A percentile compares a stretch with the other conserved stretches of the same genome.
Evolutionary conservation across 106 monocot genomes (phyloP).

Genomic region (Chionographis japonica): DNA sequence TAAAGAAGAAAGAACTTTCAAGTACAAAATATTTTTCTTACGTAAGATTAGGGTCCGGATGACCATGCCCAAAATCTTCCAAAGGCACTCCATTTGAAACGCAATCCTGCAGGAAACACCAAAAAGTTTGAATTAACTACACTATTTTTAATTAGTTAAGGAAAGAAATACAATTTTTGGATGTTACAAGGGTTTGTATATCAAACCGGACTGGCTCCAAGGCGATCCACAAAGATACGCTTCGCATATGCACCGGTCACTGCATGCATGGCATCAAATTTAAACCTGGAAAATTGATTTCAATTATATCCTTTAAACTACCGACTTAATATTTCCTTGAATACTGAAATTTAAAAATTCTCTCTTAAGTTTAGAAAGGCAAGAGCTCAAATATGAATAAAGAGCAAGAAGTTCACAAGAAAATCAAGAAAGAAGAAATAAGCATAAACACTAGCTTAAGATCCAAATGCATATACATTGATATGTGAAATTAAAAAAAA

Average conservation of each 20-base stretch:
- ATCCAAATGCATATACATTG: no score
- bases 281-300: slow-evolving; percentile 53
- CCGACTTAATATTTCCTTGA: background rate
- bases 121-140: background rate
- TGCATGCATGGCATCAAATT: slow-evolving; percentile 99
- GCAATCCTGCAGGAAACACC: slow-evolving; percentile 41
- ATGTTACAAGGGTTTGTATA: background rate
- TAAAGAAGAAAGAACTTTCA: background rate
- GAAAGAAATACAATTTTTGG: no score
- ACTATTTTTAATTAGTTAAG: no score
- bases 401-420: background rate
- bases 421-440: background rate
- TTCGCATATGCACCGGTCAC: slow-evolving; percentile 98
- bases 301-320: background rate
- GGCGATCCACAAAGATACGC: slow-evolving; percentile 90
- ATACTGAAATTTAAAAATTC: no score
- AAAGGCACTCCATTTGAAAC: slow-evolving; percentile 90
- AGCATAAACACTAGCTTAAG: no score
- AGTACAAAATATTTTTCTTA: slow-evolving; percentile 19
- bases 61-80: slow-evolving; percentile 97
- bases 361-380: no score
- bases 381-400: no score
- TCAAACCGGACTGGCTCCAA: slow-evolving; percentile 78
- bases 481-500: no score
- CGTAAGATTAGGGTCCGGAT: slow-evolving; percentile 99